Evolutionary conservation across 2,329 filamentous ascomycete genomes (phyloP), one percentile per base, ranked within the genome.

Genomic region (Aspergillus aculeatinus): DNA sequence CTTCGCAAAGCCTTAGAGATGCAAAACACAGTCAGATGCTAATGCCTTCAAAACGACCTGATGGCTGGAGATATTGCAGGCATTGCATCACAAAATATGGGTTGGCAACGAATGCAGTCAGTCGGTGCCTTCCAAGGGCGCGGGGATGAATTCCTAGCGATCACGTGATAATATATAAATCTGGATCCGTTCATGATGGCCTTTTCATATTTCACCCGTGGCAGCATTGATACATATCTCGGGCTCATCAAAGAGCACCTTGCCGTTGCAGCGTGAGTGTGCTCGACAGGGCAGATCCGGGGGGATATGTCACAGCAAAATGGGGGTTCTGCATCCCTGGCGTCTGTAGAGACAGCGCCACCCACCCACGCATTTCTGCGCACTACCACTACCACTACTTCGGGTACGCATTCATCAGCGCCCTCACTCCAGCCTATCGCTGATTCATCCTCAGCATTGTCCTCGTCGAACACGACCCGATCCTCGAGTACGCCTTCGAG

Each of bases 101-200:
- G 23, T 44, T 25, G 33, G 21, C 51, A 19, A 27, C n/a, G 35
- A 27, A 44, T 16, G 53, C 48, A 29, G 14, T 42, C 39, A 44
- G 19, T 48, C 33, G 4, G 27, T 16, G n/a, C 52, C 27, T 11
- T 48, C 39, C 19, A 55, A 35, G 51, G 58, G 44, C 29, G 21
- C 31, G 50, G 47, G 47, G 47, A 49, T 50, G 49, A 25, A 58
- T 64, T 48, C 52, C 48, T 62, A 12, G 5, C 11, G 19, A 42
- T 71, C 70, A 72, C 69, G 70, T 72, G 70, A 69, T 49, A 9
- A 6, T 70, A 67, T 72, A 72, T 67, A 68, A 67, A 69, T 65
- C 63, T 68, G 67, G 66, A 60, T 65, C 67, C 57, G 61, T 54
- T 58, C 60, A 57, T 42, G 39, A 55, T 52, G 57, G 25, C 47